Percentiles rank a stretch among this genome's conserved stretches.
Evolutionary conservation across 202 grass and related monocot species (phyloP).

Genomic region (Dendrocalamus latiflorus): DNA sequence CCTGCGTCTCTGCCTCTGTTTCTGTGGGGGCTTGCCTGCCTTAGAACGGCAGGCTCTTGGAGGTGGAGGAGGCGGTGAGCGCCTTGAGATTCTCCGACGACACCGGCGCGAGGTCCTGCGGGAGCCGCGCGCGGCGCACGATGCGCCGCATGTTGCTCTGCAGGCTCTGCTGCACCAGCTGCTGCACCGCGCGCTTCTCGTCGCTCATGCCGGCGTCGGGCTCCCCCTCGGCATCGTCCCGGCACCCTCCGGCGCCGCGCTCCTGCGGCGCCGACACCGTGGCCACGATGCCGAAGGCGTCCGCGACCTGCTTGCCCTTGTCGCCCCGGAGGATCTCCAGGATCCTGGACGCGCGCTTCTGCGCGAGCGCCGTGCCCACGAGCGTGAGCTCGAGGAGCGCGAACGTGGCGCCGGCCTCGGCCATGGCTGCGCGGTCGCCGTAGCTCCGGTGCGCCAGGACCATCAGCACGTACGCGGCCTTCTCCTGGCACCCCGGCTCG

Average conservation of each 20-base stretch:
- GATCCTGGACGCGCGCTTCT: constrained; percentile 86
- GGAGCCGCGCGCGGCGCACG: constrained; percentile 65
- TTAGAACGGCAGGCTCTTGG: constrained; percentile 87
- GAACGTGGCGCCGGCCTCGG: constrained; percentile 55
- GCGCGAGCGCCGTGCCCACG: constrained; percentile 73
- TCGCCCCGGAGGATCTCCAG: constrained; percentile 68
- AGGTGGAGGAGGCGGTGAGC: constrained; percentile 51
- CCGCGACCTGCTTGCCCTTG: constrained; percentile 69
- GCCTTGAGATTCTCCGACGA: constrained; percentile 44
- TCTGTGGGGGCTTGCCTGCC: neutral
- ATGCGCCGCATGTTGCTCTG: constrained; percentile 91
- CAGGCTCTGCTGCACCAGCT: constrained; percentile 91
- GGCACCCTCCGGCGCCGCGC: neutral
- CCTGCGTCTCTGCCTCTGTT: neutral
- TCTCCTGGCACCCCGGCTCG: constrained; percentile 81
- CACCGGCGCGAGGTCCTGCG: constrained; percentile 57
- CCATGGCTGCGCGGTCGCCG: constrained; percentile 68
- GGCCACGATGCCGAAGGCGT: constrained; percentile 26
- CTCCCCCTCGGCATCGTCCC: neutral
- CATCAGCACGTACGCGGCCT: constrained; percentile 86
- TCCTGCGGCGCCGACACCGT: constrained; percentile 44
- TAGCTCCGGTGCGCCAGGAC: too few species aligned
- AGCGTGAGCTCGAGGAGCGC: constrained; percentile 89
- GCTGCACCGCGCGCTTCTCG: constrained; percentile 76
- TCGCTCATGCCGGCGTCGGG: constrained; percentile 48